Percentiles rank a stretch among this genome's conserved stretches.
These are phyloP conservation scores for Phytophthora crassamura DNA, from an alignment of 352 stramenopile species.

Conservation along the genomic window DNA sequence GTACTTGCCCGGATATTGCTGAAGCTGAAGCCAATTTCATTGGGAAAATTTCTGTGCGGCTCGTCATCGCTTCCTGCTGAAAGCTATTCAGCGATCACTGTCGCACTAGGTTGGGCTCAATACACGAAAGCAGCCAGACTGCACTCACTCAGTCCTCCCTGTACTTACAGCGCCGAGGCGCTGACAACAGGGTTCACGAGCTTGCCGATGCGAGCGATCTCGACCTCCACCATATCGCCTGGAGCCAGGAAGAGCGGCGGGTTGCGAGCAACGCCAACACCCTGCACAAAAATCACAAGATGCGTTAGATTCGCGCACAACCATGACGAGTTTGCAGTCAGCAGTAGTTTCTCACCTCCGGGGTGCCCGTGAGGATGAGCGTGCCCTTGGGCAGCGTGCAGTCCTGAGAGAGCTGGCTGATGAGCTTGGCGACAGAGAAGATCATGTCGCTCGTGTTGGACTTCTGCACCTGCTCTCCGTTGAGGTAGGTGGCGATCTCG, in stretches of 20 bases:
- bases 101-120: background rate
- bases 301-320: conserved; percentile 1
- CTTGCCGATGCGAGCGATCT: conserved; percentile 91
- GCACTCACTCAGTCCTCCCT: no score
- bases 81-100: no score
- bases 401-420: conserved; percentile 91
- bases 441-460: conserved; percentile 93
- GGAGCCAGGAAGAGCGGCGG: conserved; percentile 86
- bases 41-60: conserved; percentile 6
- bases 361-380: conserved; percentile 91
- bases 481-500: conserved; percentile 80
- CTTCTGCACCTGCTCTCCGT: conserved; percentile 86
- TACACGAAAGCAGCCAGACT: background rate
- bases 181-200: conserved; percentile 86
- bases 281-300: conserved; percentile 38
- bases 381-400: conserved; percentile 88
- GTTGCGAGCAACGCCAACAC: conserved; percentile 89
- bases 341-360: conserved; percentile 56
- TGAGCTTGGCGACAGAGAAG: conserved; percentile 88
- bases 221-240: conserved; percentile 91
- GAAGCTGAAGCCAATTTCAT: conserved; percentile 14
- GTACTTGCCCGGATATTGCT: conserved; percentile 13
- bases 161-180: conserved; percentile 64
- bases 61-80: conserved; percentile 7
- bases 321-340: background rate